phyloP scores from a whole-genome alignment of 2,329 filamentous ascomycete species.

The Aspergillus brasiliensis region DNA sequence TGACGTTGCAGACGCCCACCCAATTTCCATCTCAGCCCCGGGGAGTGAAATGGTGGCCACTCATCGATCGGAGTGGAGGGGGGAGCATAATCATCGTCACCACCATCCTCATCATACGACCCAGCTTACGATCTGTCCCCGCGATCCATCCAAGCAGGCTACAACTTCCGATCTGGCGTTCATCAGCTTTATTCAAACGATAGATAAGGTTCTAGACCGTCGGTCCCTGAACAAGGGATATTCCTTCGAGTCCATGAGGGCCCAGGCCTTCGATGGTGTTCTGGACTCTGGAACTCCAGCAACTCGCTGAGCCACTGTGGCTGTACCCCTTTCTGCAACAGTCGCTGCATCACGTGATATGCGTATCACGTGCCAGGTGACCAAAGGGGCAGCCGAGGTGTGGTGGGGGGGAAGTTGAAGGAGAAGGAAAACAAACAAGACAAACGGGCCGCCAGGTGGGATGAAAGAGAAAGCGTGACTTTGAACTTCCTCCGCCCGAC shows the following conservation, averaged over 20 bases:
- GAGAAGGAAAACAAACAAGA: slow-evolving; percentile 8
- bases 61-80: background rate
- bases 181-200: slow-evolving; percentile 15
- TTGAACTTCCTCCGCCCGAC: slow-evolving; percentile 18
- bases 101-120: background rate
- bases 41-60: background rate
- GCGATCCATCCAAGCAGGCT: background rate
- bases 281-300: slow-evolving; percentile 31
- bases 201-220: slow-evolving; percentile 32
- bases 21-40: background rate
- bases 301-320: slow-evolving; percentile 15
- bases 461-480: slow-evolving; percentile 12
- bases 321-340: background rate
- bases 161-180: slow-evolving; percentile 5
- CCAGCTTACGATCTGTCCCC: slow-evolving; percentile 2
- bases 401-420: background rate
- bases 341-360: slow-evolving; percentile 11
- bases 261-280: slow-evolving; percentile 31
- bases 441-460: slow-evolving; percentile 28
- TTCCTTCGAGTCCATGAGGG: slow-evolving; percentile 28
- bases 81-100: too few relatives aligned
- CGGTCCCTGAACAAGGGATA: slow-evolving; percentile 20
- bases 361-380: background rate
- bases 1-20: background rate
- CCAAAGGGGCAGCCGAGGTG: background rate